Evolutionary conservation across 1,139 yeast species (phyloP).

Genomic region (Protomyces macrosporus): DNA sequence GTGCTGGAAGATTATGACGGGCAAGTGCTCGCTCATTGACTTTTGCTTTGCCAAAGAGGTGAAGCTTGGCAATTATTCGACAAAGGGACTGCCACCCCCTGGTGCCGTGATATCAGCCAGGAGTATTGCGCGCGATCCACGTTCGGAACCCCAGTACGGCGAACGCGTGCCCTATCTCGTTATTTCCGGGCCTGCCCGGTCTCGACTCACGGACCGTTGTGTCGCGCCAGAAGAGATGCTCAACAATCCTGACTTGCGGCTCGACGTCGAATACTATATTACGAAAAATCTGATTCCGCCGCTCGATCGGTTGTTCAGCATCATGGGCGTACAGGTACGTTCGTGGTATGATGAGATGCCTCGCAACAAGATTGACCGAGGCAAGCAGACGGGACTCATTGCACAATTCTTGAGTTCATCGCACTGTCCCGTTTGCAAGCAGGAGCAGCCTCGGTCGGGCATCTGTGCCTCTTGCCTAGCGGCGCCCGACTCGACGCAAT

Average conservation of each 20-base stretch:
- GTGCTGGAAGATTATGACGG: conserved; percentile 58
- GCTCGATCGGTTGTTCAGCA: conserved; percentile 70
- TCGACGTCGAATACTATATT: conserved; percentile 83
- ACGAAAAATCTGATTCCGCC: conserved; percentile 83
- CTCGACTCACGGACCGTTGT: conserved; percentile 70
- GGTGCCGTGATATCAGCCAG: conserved; percentile 77
- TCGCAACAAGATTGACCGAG: not conserved
- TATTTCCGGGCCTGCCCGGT: conserved; percentile 58
- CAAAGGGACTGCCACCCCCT: conserved; percentile 69
- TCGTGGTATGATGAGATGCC: conserved; percentile 79
- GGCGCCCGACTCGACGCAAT: conserved; percentile 9
- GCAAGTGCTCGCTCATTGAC: conserved; percentile 65
- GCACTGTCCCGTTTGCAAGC: conserved; percentile 34
- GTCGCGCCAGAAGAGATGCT: conserved; percentile 71
- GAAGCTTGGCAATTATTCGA: conserved; percentile 72
- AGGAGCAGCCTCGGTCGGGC: conserved; percentile 21
- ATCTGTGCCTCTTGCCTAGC: conserved; percentile 26
- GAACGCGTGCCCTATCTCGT: conserved; percentile 89
- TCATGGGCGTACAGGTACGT: conserved; percentile 73
- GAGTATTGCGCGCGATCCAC: conserved; percentile 56
- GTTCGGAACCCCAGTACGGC: conserved; percentile 78
- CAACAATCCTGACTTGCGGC: conserved; percentile 36
- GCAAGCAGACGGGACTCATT: conserved; percentile 10
- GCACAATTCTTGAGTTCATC: conserved; percentile 34
- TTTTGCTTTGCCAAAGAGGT: conserved; percentile 92